Conservation (phyloP, 2,329 filamentous ascomycete species). For the Xylaria sp. region DNA sequence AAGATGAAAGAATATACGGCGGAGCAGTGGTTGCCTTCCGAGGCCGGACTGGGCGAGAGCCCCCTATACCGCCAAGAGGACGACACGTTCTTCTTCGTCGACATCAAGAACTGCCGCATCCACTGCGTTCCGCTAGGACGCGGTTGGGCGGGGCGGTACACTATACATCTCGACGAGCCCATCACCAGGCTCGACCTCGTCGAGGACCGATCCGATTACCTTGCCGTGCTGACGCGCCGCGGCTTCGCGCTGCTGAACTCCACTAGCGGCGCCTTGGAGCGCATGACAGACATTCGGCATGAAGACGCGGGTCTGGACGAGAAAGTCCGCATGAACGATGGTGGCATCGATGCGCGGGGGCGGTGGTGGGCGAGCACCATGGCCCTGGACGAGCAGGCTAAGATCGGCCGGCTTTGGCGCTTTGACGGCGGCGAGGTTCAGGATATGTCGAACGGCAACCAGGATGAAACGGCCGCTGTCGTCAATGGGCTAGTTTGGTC, state of each 20-base stretch:
- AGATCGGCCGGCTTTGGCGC: slow-evolving; percentile 1
- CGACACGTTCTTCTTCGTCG: slow-evolving; percentile 43
- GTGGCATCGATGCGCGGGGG: slow-evolving; percentile 38
- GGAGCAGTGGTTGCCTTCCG: slow-evolving; percentile 42
- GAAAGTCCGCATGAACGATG: slow-evolving; percentile 43
- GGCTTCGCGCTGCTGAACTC: slow-evolving; percentile 39
- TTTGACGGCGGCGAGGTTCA: slow-evolving; percentile 11
- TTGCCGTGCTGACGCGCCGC: slow-evolving; percentile 39
- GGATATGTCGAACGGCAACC: slow-evolving; percentile 19
- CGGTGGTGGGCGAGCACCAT: slow-evolving; percentile 44
- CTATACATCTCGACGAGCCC: slow-evolving; percentile 33
- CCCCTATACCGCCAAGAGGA: slow-evolving; percentile 42
- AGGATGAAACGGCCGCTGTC: slow-evolving; percentile 35
- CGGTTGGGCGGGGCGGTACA: slow-evolving; percentile 34
- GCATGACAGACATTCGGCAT: slow-evolving; percentile 33
- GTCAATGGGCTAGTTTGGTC: slow-evolving; percentile 44
- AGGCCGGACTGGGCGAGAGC: slow-evolving; percentile 40
- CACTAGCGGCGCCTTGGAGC: slow-evolving; percentile 34
- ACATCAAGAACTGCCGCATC: slow-evolving; percentile 42
- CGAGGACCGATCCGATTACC: slow-evolving; percentile 32
- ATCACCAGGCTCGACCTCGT: slow-evolving; percentile 40
- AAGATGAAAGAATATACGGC: slow-evolving; percentile 42
- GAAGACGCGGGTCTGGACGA: slow-evolving; percentile 29
- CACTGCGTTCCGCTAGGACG: slow-evolving; percentile 35
- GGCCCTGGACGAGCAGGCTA: slow-evolving; percentile 40